Evolutionary conservation across 1,139 yeast species (phyloP).

Genomic region (Saccharomycopsis hybrid): DNA sequence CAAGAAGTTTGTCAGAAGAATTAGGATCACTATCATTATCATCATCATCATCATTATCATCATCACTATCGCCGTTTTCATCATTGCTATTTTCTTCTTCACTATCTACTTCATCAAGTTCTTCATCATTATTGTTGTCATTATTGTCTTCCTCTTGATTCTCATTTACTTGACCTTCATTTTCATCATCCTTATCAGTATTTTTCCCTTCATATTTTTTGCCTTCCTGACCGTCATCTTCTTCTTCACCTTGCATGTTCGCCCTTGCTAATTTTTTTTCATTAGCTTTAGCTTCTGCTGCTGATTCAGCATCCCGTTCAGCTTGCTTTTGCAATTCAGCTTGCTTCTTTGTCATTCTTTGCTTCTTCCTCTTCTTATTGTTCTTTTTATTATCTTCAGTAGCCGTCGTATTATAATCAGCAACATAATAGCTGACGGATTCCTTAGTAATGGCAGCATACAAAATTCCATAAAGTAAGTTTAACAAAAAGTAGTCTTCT

Average conservation of each 20-base stretch:
- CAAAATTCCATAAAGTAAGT: slow-evolving; percentile 29
- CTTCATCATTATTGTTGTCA: slow-evolving; percentile 5
- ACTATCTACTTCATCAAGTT: slow-evolving; percentile 10
- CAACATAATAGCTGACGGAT: slow-evolving; percentile 13
- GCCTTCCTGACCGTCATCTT: slow-evolving; percentile 7
- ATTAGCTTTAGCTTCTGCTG: neutral
- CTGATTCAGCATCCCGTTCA: slow-evolving; percentile 8
- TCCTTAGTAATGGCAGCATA: slow-evolving; percentile 15
- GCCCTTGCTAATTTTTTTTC: slow-evolving; percentile 1
- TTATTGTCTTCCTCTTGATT: neutral
- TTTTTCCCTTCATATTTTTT: slow-evolving; percentile 21
- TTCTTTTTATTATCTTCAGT: too few relatives aligned
- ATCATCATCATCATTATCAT: slow-evolving; percentile 22
- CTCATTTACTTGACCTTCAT: too few relatives aligned
- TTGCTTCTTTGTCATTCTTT: slow-evolving; percentile 9
- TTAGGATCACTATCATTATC: too few relatives aligned
- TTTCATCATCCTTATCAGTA: too few relatives aligned
- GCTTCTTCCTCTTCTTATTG: too few relatives aligned
- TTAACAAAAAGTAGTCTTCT: slow-evolving; percentile 25
- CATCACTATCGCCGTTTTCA: slow-evolving; percentile 8
- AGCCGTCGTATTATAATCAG: slow-evolving; percentile 1
- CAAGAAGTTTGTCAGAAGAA: slow-evolving; percentile 8
- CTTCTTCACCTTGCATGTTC: neutral
- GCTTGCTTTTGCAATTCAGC: slow-evolving; percentile 8
- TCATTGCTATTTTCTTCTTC: slow-evolving; percentile 20